phyloP scores from a whole-genome alignment of 495 filamentous ascomycete species.

The Neurospora tetraspora region DNA sequence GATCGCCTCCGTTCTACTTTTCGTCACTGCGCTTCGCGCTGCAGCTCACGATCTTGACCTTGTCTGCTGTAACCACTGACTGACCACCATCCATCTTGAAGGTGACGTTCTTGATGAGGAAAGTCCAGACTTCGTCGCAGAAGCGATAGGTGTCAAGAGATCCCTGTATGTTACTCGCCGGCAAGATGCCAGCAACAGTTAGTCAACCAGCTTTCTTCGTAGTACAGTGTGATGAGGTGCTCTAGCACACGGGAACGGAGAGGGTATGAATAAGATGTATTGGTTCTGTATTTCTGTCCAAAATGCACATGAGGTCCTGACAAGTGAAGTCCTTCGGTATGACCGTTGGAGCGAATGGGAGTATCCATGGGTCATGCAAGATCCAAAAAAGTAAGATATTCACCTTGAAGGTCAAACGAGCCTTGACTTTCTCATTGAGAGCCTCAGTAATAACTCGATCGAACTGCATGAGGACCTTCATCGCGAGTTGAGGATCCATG shows the following conservation, averaged over 20 bases:
- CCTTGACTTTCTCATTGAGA: slow-evolving; percentile 80
- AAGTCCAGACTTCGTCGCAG: slow-evolving; percentile 99
- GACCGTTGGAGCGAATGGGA: not conserved
- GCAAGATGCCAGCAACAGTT: not conserved
- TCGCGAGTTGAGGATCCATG: slow-evolving; percentile 95
- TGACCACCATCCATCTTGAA: slow-evolving; percentile 89
- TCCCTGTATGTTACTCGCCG: slow-evolving; percentile 46
- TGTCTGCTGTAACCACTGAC: slow-evolving; percentile 48
- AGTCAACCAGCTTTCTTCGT: not conserved
- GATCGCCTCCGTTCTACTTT: slow-evolving; percentile 25
- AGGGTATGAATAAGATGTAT: not conserved
- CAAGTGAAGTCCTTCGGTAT: not conserved
- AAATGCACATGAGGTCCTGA: not conserved
- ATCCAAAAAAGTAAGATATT: slow-evolving; percentile 3
- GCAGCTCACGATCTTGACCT: slow-evolving; percentile 96
- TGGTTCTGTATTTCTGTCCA: not conserved
- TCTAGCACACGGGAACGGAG: not conserved
- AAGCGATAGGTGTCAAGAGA: slow-evolving; percentile 98
- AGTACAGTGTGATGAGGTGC: not conserved
- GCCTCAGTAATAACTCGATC: slow-evolving; percentile 83
- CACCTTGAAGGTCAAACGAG: slow-evolving; percentile 93
- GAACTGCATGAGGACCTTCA: slow-evolving; percentile 93
- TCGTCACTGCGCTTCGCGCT: slow-evolving; percentile 79
- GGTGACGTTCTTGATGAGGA: slow-evolving; percentile 93
- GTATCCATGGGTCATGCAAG: not conserved